Conservation (phyloP, 2,329 filamentous ascomycete genomes). For the Fulvia fulva region DNA sequence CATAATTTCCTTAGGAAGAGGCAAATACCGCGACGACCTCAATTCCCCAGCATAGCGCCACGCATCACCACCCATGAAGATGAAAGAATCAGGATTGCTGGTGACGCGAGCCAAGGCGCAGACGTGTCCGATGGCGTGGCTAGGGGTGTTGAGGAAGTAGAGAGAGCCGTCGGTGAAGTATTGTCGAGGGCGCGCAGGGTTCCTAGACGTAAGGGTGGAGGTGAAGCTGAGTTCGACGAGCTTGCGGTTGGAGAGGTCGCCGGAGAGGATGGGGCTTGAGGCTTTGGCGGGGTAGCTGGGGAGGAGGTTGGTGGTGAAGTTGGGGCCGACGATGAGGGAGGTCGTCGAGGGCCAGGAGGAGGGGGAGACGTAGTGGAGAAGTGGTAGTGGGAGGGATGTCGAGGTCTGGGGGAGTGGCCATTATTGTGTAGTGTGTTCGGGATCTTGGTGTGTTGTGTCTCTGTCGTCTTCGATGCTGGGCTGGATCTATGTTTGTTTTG, state of each 20-base stretch:
- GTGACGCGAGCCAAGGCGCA: slow-evolving; percentile 46
- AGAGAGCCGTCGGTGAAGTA: slow-evolving; percentile 55
- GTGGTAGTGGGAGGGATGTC: slow-evolving; percentile 40
- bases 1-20: slow-evolving; percentile 36
- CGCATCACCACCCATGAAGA: slow-evolving; percentile 49
- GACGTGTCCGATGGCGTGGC: slow-evolving; percentile 50
- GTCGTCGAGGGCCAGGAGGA: slow-evolving; percentile 45
- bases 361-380: slow-evolving; percentile 51
- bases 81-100: slow-evolving; percentile 38
- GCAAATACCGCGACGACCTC: slow-evolving; percentile 42
- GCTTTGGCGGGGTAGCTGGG: slow-evolving; percentile 44
- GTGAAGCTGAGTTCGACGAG: slow-evolving; percentile 34
- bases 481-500: background rate
- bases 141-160: slow-evolving; percentile 51
- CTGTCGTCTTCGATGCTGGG: background rate
- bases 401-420: slow-evolving; percentile 29
- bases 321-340: slow-evolving; percentile 50
- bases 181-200: slow-evolving; percentile 46
- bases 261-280: slow-evolving; percentile 11
- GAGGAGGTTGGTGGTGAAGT: slow-evolving; percentile 44
- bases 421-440: slow-evolving; percentile 12
- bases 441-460: background rate
- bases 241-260: slow-evolving; percentile 26
- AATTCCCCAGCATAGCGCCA: slow-evolving; percentile 45
- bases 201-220: slow-evolving; percentile 38